These are phyloP conservation scores for Didymosphaeria variabile DNA, from an alignment of 2,329 filamentous ascomycete species.

Conservation along the genomic window DNA sequence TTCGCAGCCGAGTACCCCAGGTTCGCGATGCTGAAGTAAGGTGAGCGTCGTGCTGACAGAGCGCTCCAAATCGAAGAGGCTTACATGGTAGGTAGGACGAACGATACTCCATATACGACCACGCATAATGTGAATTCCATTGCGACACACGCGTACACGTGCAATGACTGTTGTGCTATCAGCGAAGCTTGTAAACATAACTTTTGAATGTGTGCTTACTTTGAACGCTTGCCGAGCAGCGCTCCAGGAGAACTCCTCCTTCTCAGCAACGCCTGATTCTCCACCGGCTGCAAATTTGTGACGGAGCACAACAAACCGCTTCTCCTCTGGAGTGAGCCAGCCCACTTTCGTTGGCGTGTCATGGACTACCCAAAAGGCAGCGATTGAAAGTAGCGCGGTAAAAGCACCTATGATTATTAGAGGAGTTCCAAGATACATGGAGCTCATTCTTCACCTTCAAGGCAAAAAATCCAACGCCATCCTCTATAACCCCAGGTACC, in stretches of 20 bases:
- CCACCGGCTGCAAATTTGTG: conserved; percentile 22
- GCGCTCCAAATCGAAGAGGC: conserved; percentile 12
- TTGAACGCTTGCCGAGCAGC: conserved; percentile 17
- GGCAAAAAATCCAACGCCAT: conserved; percentile 30
- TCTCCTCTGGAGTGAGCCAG: conserved; percentile 26
- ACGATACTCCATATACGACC: conserved; percentile 18
- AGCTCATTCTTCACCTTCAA: conserved; percentile 10
- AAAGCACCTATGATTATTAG: conserved; percentile 5
- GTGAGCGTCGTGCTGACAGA: background rate
- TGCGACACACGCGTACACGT: conserved; percentile 15
- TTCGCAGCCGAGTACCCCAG: conserved; percentile 25
- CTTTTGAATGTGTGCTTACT: background rate
- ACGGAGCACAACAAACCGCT: conserved; percentile 19
- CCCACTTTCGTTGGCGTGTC: conserved; percentile 19
- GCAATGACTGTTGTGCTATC: conserved; percentile 9
- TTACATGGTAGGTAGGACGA: conserved; percentile 16
- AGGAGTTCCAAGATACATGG: background rate
- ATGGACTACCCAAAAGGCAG: conserved; percentile 17
- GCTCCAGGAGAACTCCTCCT: conserved; percentile 23
- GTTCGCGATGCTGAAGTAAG: conserved; percentile 15
- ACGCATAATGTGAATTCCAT: conserved; percentile 18
- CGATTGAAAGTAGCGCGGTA: conserved; percentile 10
- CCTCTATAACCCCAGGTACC: conserved; percentile 51
- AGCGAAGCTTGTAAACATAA: background rate
- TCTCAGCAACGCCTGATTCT: conserved; percentile 24